Percentiles rank a stretch among this genome's conserved stretches.
phyloP scores from a whole-genome alignment of 805 yeast genomes.

The Wickerhamiella kurtzmanii region DNA sequence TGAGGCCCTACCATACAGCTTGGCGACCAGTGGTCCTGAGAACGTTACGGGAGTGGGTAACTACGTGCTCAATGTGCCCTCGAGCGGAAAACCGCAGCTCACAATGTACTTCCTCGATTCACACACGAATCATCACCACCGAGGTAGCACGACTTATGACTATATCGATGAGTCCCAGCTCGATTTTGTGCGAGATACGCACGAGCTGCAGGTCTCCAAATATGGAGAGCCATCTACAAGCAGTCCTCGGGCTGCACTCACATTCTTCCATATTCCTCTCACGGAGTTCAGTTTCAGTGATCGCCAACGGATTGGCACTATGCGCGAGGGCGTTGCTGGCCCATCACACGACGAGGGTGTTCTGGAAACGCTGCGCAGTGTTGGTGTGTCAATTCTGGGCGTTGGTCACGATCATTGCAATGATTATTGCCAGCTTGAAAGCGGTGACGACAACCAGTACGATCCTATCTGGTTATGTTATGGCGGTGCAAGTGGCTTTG shows the following conservation, averaged over 20 bases:
- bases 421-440: conserved; percentile 63
- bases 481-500: conserved; percentile 90
- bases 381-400: conserved; percentile 60
- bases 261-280: conserved; percentile 87
- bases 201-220: conserved; percentile 18
- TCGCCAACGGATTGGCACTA: conserved; percentile 41
- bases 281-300: conserved; percentile 52
- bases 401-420: conserved; percentile 96
- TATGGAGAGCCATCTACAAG: background rate
- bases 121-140: conserved; percentile 32
- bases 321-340: conserved; percentile 65
- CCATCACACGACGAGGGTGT: conserved; percentile 61
- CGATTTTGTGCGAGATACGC: conserved; percentile 35
- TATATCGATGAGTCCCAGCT: conserved; percentile 65
- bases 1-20: conserved; percentile 50
- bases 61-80: conserved; percentile 39
- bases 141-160: conserved; percentile 49
- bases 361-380: conserved; percentile 39
- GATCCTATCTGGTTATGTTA: conserved; percentile 69
- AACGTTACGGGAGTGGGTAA: conserved; percentile 76
- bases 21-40: conserved; percentile 49
- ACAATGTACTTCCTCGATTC: conserved; percentile 70
- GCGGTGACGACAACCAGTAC: conserved; percentile 11
- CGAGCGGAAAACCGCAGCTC: conserved; percentile 22
- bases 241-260: conserved; percentile 52